Evolutionary conservation across 345 rosid genomes (phyloP), one percentile per base, ranked within the genome.

Genomic region (Populus euphratica): DNA sequence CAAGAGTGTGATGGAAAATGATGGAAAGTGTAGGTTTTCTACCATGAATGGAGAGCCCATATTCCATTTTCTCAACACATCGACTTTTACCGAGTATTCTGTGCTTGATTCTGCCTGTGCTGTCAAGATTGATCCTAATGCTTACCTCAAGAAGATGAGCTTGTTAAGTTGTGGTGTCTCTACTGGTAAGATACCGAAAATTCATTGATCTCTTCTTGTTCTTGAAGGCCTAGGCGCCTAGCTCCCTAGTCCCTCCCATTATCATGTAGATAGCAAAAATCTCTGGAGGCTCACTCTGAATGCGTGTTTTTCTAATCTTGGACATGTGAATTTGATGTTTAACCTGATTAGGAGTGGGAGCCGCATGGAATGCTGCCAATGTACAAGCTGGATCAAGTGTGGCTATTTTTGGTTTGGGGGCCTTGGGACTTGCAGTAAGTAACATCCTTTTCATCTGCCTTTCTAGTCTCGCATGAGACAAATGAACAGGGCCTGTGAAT

Each of bases 361-460:
- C 89, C 23, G 96, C 89, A 5, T 92, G 94, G 97, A 89, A 89
- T 50, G 76, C 71, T 16, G 92, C 94, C 5, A 70, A 90, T 11
- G 88, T 90, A 59, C 85, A 90, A 49, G 86, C 86, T 36, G 94
- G 94, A 67, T 86, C 88, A 25, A 86, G 38, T 5, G 89, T 88
- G 41, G 94, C 97, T 9, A 68, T 92, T 70, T 92, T 92, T 64
- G 97, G 94, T 9, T 49, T 92, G 69, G 97, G 94, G 20, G 77
- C 94, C 2, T 83, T 88, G 52, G 97, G 94, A n/a, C 90, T 92
- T 36, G 92, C 97, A 25, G 97, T 92, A 85, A 77, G 90, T 81
- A 2, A 39, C 8, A 6, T 13, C 8, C 1, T 17, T 20, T 35
- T 31, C 33, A 5, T 18, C n/a, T 23, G 5, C 5, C 16, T 29